Base-by-base conservation (phyloP, 2,329 filamentous ascomycete genomes). In the Cordyceps cicadae region DNA sequence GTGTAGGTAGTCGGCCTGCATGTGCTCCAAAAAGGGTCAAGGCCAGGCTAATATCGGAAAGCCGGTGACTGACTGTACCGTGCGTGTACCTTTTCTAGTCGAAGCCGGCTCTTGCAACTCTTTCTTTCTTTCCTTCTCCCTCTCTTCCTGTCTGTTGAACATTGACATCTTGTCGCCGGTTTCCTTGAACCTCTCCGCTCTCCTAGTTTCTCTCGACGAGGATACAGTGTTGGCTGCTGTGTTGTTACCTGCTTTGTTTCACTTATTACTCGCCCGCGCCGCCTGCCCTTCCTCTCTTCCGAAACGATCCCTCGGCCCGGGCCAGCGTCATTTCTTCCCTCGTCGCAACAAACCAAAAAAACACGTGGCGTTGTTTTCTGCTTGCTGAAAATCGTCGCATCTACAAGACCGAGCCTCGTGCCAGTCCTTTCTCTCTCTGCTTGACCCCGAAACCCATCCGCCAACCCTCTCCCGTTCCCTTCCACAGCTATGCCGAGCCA, bases 401-500 rank as follows among this genome's bases (percentile, higher is more conserved):
- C 21, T 34, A 57, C 14, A n/a, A 32, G n/a, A 57, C 14, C 29
- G 39, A 45, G 21, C 14, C 45, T 51, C 43, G 55, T 46, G 46
- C 26, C 17, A 46, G 17, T 39, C 7, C 34, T 11, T 43, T 57
- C 21, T 62, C 43, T 12, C 12, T 26, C 24, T 48, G 54, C 64
- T 45, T 63, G n/a, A n/a, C n/a, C 4, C 4, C 43, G 3, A 7
- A 11, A 21, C 14, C 5, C 29, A 29, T 29, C 14, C 21, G 21
- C 19, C 11, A 5, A 3, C 21, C 2, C 43, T 39, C 34, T 21
- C 21, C 29, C 29, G 15, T 6, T 17, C 24, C 17, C 39, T 15
- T 32, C 15, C 37, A 29, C 56, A 55, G 66, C 63, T 64, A 76
- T 76, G 74, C 67, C 74, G 66, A 67, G 65, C 68, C 67, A 59